Base-by-base conservation (phyloP, 805 yeast genomes). In the Wickerhamomyces queroliae region DNA sequence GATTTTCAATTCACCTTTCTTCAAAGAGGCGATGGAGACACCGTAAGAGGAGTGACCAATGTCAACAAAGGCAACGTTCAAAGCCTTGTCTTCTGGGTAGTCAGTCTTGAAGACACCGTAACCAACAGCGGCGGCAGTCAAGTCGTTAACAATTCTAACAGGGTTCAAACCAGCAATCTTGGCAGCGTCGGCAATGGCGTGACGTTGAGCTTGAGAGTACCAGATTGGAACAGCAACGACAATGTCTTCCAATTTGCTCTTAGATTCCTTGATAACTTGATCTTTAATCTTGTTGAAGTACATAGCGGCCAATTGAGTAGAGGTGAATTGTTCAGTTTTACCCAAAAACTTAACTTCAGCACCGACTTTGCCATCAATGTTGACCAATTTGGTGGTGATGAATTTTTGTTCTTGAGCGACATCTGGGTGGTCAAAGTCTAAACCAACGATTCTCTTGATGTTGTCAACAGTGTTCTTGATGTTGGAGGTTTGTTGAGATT, bases 31-130 rank as follows among this genome's bases (percentile, higher is more conserved):
- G 56, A 93, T 74, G 48, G 93, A 70, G 50, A 95, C 95, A 50
- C 93, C 86, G 75, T 79, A 91, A 37, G 95, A 79, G 33, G 98
- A 88, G 74, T 93, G 95, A 55, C 99, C 99, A 66, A 95, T 86
- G 67, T 93, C 99, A 44, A 93, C 81, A 57, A 93, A 86, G 37
- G 95, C 97, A 54, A 93, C 84, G 59, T 77, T 83, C 71, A 84
- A 82, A 59, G 90, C 83, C 65, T 83, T 84, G 56, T 87, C 95
- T 66, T 89, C 98, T 58, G 98, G 96, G 58, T 93, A 76, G 61
- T 91, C 97, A 50, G 85, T 77, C 78, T 93, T 90, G 83, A 93
- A 93, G 45, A 93, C 96, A 74, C 99, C 99, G 72, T 93, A 95
- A 55, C 97, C 95, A 50, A 93, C 96, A 57, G 97, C 98, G 46